These are phyloP conservation scores for Liriodendron chinense DNA, from an alignment of 164 flowering plant genomes.

Conservation along the genomic window DNA sequence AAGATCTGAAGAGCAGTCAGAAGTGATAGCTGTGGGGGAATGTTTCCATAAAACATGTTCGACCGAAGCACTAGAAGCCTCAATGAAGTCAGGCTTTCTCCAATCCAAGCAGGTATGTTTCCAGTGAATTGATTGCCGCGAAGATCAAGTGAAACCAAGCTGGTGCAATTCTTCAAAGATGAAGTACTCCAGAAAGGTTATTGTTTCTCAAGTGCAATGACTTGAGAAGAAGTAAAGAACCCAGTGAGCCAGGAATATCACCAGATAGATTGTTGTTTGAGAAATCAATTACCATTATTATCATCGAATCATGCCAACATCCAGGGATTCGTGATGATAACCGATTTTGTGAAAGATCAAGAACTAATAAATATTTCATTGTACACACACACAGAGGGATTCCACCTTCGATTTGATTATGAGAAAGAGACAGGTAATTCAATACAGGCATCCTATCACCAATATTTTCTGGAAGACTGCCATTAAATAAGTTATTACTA, in stretches of 20 bases:
- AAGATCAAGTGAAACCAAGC: constrained; percentile 8
- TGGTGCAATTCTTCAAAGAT: constrained; percentile 11
- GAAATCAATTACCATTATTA: not conserved
- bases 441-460: not conserved
- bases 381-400: not conserved
- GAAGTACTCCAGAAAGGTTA: constrained; percentile 5
- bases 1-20: constrained; percentile 12
- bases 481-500: not conserved
- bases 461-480: not conserved
- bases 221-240: not conserved
- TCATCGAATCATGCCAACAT: constrained; percentile 2
- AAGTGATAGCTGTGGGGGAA: constrained; percentile 18
- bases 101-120: constrained; percentile 12
- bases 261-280: constrained; percentile 9
- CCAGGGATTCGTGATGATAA: constrained; percentile 10
- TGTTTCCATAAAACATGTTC: constrained; percentile 18
- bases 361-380: not conserved
- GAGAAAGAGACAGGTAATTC: no score
- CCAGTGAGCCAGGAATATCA: constrained; percentile 7
- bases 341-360: constrained; percentile 2
- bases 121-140: constrained; percentile 10
- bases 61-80: constrained; percentile 5
- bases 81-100: constrained; percentile 1
- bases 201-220: constrained; percentile 12
- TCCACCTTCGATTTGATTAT: no score